phyloP scores from a whole-genome alignment of 2,329 filamentous ascomycete genomes.

The Alternaria sp. region DNA sequence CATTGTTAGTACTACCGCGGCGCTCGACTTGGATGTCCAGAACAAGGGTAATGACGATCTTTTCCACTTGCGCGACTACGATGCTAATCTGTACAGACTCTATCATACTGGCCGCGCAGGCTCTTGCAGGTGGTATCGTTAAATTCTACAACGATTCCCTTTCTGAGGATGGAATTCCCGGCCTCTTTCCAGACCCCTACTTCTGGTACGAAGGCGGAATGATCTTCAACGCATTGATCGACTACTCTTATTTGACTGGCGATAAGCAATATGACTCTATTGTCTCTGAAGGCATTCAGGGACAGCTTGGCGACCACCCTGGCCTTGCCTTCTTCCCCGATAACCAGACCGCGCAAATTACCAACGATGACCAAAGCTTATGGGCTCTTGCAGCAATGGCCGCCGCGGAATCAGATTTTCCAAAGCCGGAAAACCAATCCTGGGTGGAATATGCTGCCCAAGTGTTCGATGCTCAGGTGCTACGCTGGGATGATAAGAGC shows the following conservation, averaged over 20 bases:
- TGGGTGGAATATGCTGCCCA: conserved; percentile 73
- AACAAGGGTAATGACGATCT: conserved; percentile 20
- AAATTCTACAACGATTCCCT: conserved; percentile 28
- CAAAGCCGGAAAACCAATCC: conserved; percentile 51
- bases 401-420: conserved; percentile 71
- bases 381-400: conserved; percentile 73
- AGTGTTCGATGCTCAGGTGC: conserved; percentile 74
- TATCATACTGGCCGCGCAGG: conserved; percentile 32
- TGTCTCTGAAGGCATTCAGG: conserved; percentile 51
- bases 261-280: conserved; percentile 52
- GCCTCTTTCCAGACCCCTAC: conserved; percentile 30
- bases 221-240: conserved; percentile 34
- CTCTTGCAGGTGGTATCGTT: conserved; percentile 32
- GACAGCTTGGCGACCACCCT: conserved; percentile 41
- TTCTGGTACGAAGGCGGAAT: conserved; percentile 37
- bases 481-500: conserved; percentile 68
- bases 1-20: conserved; percentile 14
- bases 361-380: conserved; percentile 76
- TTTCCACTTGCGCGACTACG: background rate
- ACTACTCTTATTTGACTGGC: conserved; percentile 55
- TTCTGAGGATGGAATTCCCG: conserved; percentile 16
- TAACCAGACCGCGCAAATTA: conserved; percentile 54
- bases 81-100: conserved; percentile 28
- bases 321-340: conserved; percentile 50
- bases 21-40: conserved; percentile 32